phyloP scores from a whole-genome alignment of 305 asterid species.

The Striga hermonthica region DNA sequence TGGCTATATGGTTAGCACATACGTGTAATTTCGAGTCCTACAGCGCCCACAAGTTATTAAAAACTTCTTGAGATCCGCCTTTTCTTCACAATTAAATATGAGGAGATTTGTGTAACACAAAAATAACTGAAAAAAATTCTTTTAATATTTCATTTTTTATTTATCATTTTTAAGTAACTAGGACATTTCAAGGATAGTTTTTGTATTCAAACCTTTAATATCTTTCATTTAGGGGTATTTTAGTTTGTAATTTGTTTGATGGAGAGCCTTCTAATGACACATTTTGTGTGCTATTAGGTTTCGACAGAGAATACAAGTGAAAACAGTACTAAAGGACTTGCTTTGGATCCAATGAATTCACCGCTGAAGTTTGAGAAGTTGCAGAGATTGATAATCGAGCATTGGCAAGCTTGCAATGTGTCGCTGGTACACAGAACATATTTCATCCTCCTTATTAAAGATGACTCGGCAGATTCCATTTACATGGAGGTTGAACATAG shows the following conservation, averaged over 20 bases:
- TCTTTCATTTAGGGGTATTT: not conserved
- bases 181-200: no score
- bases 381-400: constrained; percentile 57
- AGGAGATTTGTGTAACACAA: no score
- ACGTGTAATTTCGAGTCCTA: no score
- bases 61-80: not conserved
- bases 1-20: no score
- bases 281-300: constrained; percentile 30
- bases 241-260: constrained; percentile 1
- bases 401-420: constrained; percentile 75
- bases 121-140: no score
- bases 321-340: constrained; percentile 44
- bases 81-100: not conserved
- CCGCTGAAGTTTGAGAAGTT: constrained; percentile 63
- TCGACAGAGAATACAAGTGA: constrained; percentile 39
- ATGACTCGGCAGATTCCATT: constrained; percentile 70
- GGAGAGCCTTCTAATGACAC: constrained; percentile 7
- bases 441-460: constrained; percentile 76
- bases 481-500: constrained; percentile 86
- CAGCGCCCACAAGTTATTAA: not conserved
- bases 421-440: constrained; percentile 83
- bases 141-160: not conserved
- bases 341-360: constrained; percentile 53
- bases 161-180: not conserved
- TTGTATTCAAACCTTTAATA: no score